Base-by-base conservation (phyloP, 2,329 filamentous ascomycete species). In the Monilinia laxa region DNA sequence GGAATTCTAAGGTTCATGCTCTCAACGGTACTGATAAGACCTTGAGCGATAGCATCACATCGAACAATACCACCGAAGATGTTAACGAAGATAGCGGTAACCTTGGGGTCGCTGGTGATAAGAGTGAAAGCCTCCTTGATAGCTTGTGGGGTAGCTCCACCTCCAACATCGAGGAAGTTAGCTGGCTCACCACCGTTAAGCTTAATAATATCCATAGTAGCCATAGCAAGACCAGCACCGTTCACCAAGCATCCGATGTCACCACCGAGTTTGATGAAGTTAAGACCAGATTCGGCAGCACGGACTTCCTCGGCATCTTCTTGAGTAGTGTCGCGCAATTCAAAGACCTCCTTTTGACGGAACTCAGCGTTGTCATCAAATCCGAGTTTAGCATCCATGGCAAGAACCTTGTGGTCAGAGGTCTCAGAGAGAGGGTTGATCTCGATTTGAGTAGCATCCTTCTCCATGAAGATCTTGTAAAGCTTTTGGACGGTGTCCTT, bases 131-230 rank as follows among this genome's bases (percentile, higher is more conserved):
- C 95, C 81, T 95, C 90, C 84, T 93, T 92, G 82, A 99, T 99
- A 75, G 95, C 95, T 73, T 93, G 90, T 45, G 95, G 93, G 69
- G 95, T 99, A 73, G 95, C 95, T 84, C 95, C 95, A 79, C 95
- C 95, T 77, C 95, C 95, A 74, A 99, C 95, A 79, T 99, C 95
- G 75, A 99, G 86, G 89, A 99, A 99, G 88, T 99, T 99, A 75
- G 95, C 95, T 70, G 95, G 95, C 77, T 87, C 84, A 71, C 95
- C 95, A 75, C 95, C 95, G 83, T 98, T 99, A 71, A 99, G 87
- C 88, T 99, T 98, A 87, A 99, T 99, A 81, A 99, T 98, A 81
- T 99, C 95, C 95, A 99, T 99, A 79, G 95, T 99, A 71, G 95
- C 95, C 95, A 99, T 99, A 82, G 95, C 95, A 73, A 99, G 90